These are phyloP conservation scores for Leccinum pellstonianum DNA, from an alignment of 768 basidiomycete species.

Conservation along the genomic window DNA sequence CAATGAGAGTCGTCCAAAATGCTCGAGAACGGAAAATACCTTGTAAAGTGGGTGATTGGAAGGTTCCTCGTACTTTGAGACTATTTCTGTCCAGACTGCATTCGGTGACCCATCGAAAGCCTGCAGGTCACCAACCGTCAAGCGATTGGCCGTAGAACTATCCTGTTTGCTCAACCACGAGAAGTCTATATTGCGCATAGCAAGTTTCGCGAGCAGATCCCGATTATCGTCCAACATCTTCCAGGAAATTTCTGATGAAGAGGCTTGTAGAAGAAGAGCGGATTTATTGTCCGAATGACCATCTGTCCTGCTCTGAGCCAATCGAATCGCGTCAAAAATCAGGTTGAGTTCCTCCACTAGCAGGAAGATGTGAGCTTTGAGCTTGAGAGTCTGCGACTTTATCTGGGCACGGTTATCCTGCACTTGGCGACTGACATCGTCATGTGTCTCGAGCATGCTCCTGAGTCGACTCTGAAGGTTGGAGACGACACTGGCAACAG, in stretches of 20 bases:
- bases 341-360: constrained; percentile 78
- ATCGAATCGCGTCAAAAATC: constrained; percentile 82
- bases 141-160: constrained; percentile 76
- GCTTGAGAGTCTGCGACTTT: constrained; percentile 59
- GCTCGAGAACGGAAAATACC: constrained; percentile 37
- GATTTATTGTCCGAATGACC: constrained; percentile 71
- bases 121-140: constrained; percentile 72
- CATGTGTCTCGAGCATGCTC: constrained; percentile 53
- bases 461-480: constrained; percentile 74
- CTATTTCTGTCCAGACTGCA: constrained; percentile 85
- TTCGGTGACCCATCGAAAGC: constrained; percentile 84
- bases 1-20: constrained; percentile 6
- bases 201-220: constrained; percentile 80
- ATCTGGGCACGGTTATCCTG: constrained; percentile 34
- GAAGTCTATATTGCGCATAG: constrained; percentile 75
- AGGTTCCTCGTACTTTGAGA: constrained; percentile 74
- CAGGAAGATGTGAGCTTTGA: constrained; percentile 70
- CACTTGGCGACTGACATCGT: constrained; percentile 38
- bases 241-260: constrained; percentile 88
- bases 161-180: constrained; percentile 86
- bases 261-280: constrained; percentile 76
- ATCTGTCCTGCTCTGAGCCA: constrained; percentile 74
- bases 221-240: constrained; percentile 75
- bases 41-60: constrained; percentile 69
- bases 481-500: constrained; percentile 68